Conservation (phyloP, 352 stramenopile species). For the Blastocystis hominis region DNA sequence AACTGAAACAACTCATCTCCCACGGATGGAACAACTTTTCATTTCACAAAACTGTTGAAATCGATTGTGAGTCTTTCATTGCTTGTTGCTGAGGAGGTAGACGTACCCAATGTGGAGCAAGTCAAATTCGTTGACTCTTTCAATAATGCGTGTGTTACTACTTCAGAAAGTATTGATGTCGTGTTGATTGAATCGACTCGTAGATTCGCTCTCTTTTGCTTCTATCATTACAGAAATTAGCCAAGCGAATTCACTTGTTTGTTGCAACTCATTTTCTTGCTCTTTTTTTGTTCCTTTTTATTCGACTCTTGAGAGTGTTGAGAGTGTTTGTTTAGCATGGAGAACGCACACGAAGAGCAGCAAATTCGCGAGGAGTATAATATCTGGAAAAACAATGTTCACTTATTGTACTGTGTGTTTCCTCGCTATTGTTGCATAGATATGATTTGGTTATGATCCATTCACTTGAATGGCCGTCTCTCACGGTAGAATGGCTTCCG, state of each 20-base stretch:
- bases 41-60: background rate
- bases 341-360: background rate
- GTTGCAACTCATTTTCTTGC: too few relatives aligned
- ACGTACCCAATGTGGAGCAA: background rate
- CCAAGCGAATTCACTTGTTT: too few relatives aligned
- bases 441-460: conserved; percentile 10
- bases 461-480: background rate
- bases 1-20: background rate
- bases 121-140: background rate
- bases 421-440: background rate
- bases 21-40: background rate
- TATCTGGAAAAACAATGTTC: background rate
- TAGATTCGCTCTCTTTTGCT: too few relatives aligned
- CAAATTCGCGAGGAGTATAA: conserved; percentile 19
- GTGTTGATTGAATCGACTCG: too few relatives aligned
- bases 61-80: background rate
- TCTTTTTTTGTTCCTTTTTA: too few relatives aligned
- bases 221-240: too few relatives aligned
- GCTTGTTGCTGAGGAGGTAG: background rate
- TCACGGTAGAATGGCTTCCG: conserved; percentile 1
- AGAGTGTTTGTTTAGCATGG: background rate
- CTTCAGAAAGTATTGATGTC: background rate
- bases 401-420: background rate
- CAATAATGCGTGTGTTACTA: background rate
- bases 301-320: too few relatives aligned